Evolutionary conservation across 2,329 filamentous ascomycete genomes (phyloP), one percentile per base, ranked within the genome.

Genomic region (Pyrenochaeta sp.): DNA sequence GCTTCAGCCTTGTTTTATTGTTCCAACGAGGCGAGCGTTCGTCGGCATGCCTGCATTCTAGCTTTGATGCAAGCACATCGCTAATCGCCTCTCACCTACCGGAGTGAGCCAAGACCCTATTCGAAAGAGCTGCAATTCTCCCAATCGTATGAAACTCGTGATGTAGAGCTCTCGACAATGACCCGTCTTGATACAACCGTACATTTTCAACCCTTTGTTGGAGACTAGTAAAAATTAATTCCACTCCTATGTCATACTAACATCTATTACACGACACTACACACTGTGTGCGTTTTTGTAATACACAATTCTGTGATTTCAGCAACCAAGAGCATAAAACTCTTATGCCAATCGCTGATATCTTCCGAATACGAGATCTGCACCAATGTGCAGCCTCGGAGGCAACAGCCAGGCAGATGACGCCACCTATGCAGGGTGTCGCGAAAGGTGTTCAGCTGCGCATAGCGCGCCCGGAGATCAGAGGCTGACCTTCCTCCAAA

Each of bases 11-110:
- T 63, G 62, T 66, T 61, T 58, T 46, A 18, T 35, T 55, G 55
- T 49, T 56, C 71, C 71, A 73, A 73, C 73, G 45, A 63, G 63
- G 45, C 44, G 33, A 36, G 59, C 69, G 73, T 69, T 66, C 70
- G 69, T 68, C 49, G 45, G 46, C 51, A 59, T 60, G 44, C 36
- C 12, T 39, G 36, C 50, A 57, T 39, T 53, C 50, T 62, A 61
- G 66, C 52, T 47, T 54, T 44, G 32, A 63, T 71, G 69, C 66
- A 73, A 67, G 66, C 64, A 69, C 71, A 54, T 39, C 42, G 45
- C 29, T 33, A 50, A 40, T 45, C 41, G 27, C 36, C 48, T 54
- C 51, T 51, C 51, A 74, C 72, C 72, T 75, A 64, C 72, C 69
- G 30, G 14, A 68, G 64, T 11, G 10, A 69, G 72, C 45, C 72